Evolutionary conservation across 108 stramenopile species (phyloP).

Genomic region (Nitzschia sp.): DNA sequence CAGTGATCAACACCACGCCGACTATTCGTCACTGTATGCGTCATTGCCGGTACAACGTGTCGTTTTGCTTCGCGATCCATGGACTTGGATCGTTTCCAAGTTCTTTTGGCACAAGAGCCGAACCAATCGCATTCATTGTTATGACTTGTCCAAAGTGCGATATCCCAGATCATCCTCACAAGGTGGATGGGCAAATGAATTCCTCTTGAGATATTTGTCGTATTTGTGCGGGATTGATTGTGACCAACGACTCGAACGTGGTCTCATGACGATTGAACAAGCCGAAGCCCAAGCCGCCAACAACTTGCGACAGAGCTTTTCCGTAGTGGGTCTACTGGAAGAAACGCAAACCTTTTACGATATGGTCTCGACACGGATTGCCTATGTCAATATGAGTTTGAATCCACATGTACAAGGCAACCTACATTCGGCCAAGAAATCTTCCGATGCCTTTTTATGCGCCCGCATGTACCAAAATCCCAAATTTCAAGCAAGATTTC

Average conservation of each 20-base stretch:
- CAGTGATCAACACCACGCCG: not conserved
- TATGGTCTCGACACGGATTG: conserved; percentile 32
- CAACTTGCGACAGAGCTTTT: conserved; percentile 46
- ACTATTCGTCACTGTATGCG: conserved; percentile 23
- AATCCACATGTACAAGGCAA: conserved; percentile 19
- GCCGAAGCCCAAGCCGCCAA: conserved; percentile 38
- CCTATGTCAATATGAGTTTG: conserved; percentile 21
- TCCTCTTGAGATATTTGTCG: conserved; percentile 25
- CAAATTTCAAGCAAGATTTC: conserved; percentile 10
- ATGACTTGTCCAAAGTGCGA: not conserved
- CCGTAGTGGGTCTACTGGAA: conserved; percentile 51
- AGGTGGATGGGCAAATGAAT: conserved; percentile 28
- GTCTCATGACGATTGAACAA: conserved; percentile 26
- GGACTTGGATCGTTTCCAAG: conserved; percentile 38
- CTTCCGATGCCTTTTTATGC: conserved; percentile 11
- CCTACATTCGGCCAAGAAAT: conserved; percentile 5
- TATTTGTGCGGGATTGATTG: conserved; percentile 51
- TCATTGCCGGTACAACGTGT: conserved; percentile 37
- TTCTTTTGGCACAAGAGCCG: conserved; percentile 41
- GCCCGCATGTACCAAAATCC: conserved; percentile 12
- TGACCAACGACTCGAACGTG: conserved; percentile 15
- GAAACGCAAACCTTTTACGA: conserved; percentile 49
- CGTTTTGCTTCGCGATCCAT: conserved; percentile 50
- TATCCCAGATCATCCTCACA: not conserved
- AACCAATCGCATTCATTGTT: not conserved